These are phyloP conservation scores for Austropuccinia psidii DNA, from an alignment of 1,284 basidiomycete genomes.

Conservation along the genomic window DNA sequence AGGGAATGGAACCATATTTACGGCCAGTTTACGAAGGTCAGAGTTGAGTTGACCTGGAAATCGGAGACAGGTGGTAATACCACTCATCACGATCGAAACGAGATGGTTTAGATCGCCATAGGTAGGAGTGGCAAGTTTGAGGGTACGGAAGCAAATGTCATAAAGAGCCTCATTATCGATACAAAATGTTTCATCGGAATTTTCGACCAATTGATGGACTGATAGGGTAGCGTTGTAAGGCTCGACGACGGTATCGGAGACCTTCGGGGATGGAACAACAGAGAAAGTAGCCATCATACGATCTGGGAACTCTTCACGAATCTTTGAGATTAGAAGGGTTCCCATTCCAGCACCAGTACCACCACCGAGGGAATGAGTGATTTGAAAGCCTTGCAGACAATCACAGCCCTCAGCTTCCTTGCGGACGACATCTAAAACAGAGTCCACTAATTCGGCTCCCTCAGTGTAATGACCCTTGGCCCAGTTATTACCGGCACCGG, in stretches of 20 bases:
- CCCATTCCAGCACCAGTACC: slow-evolving; percentile 90
- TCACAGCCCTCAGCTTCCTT: slow-evolving; percentile 64
- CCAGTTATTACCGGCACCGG: slow-evolving; percentile 81
- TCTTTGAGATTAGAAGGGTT: slow-evolving; percentile 69
- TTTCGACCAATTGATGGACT: slow-evolving; percentile 82
- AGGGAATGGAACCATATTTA: slow-evolving; percentile 90
- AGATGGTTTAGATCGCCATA: slow-evolving; percentile 73
- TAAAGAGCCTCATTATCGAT: slow-evolving; percentile 93
- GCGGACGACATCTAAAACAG: slow-evolving; percentile 57
- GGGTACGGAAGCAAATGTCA: slow-evolving; percentile 67
- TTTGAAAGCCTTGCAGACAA: slow-evolving; percentile 84
- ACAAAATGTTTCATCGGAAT: slow-evolving; percentile 79
- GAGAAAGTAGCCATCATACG: slow-evolving; percentile 91
- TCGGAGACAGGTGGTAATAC: slow-evolving; percentile 77
- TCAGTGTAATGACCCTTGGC: slow-evolving; percentile 64
- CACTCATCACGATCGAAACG: slow-evolving; percentile 68
- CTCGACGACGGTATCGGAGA: slow-evolving; percentile 92
- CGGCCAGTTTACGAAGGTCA: slow-evolving; percentile 81
- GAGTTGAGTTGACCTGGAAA: slow-evolving; percentile 69
- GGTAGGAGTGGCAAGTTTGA: slow-evolving; percentile 63
- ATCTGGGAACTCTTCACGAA: slow-evolving; percentile 83
- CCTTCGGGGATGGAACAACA: slow-evolving; percentile 80
- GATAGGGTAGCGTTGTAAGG: slow-evolving; percentile 87
- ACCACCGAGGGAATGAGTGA: slow-evolving; percentile 86
- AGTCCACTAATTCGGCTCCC: slow-evolving; percentile 87